Evolutionary conservation across 306 rosid genomes (phyloP).

Genomic region (Luffa aegyptiaca): DNA sequence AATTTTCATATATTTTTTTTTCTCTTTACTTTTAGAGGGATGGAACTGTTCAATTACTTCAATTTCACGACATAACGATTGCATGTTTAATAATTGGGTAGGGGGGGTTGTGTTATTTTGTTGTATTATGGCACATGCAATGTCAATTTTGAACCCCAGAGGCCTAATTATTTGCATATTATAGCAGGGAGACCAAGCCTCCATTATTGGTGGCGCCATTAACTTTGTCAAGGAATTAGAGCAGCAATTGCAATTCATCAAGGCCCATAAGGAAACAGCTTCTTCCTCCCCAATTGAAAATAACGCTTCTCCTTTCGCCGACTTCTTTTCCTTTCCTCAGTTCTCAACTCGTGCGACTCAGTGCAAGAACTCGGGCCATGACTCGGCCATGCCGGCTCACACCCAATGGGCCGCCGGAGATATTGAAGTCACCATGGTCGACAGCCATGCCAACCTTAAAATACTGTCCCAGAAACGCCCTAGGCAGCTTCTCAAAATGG

Average conservation of each 20-base stretch:
- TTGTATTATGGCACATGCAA: neutral
- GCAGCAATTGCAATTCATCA: slow-evolving; percentile 56
- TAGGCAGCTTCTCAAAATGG: slow-evolving; percentile 48
- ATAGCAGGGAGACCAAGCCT: slow-evolving; percentile 88
- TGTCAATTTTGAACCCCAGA: neutral
- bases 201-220: slow-evolving; percentile 87
- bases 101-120: neutral
- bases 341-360: slow-evolving; percentile 43
- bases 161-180: neutral
- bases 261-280: slow-evolving; percentile 21
- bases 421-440: slow-evolving; percentile 84
- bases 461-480: slow-evolving; percentile 47
- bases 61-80: neutral
- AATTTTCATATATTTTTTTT: neutral
- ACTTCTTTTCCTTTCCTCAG: slow-evolving; percentile 77
- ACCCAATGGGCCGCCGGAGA: slow-evolving; percentile 41
- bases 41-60: slow-evolving; percentile 2
- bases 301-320: slow-evolving; percentile 33
- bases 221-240: slow-evolving; percentile 89
- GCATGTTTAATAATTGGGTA: neutral
- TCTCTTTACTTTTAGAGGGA: neutral
- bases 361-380: slow-evolving; percentile 3
- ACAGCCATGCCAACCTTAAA: slow-evolving; percentile 75
- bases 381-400: neutral
- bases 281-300: slow-evolving; percentile 8